phyloP scores from a whole-genome alignment of 2,329 filamentous ascomycete genomes.

The Microsporum canis region DNA sequence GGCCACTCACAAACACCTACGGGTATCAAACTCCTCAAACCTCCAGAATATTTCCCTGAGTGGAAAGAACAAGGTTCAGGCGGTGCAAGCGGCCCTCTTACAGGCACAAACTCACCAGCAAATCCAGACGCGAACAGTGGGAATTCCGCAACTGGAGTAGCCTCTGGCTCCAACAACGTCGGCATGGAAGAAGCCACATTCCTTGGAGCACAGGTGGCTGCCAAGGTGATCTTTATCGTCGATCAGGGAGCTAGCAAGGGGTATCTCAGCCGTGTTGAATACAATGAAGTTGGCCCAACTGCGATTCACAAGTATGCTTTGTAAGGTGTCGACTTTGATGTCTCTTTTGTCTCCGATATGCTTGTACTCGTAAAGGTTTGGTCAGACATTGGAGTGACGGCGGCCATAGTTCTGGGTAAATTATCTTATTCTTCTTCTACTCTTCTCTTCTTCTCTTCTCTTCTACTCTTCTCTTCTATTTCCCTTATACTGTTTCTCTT shows the following conservation, averaged over 20 bases:
- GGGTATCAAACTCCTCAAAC: constrained; percentile 63
- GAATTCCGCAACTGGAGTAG: constrained; percentile 34
- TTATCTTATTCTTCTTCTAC: background rate
- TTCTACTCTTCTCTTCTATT: background rate
- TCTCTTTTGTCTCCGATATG: background rate
- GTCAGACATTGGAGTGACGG: background rate
- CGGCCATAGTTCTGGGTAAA: background rate
- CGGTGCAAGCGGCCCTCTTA: constrained; percentile 10
- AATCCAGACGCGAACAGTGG: constrained; percentile 12
- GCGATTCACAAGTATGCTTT: constrained; percentile 49
- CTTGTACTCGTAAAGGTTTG: background rate
- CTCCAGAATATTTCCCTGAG: constrained; percentile 78
- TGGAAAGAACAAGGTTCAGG: constrained; percentile 61
- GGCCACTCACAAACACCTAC: constrained; percentile 67
- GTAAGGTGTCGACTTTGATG: constrained; percentile 15
- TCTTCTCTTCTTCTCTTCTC: background rate
- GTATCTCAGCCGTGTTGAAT: constrained; percentile 57
- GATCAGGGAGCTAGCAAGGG: constrained; percentile 57
- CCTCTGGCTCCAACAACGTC: constrained; percentile 24
- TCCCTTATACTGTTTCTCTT: background rate
- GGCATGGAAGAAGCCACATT: constrained; percentile 74
- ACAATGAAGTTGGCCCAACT: constrained; percentile 54
- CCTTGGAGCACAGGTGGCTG: constrained; percentile 76
- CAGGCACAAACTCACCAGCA: background rate
- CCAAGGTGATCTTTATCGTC: constrained; percentile 59